Base-by-base conservation (phyloP, 139 green algal species). In the Asterochloris erici region DNA sequence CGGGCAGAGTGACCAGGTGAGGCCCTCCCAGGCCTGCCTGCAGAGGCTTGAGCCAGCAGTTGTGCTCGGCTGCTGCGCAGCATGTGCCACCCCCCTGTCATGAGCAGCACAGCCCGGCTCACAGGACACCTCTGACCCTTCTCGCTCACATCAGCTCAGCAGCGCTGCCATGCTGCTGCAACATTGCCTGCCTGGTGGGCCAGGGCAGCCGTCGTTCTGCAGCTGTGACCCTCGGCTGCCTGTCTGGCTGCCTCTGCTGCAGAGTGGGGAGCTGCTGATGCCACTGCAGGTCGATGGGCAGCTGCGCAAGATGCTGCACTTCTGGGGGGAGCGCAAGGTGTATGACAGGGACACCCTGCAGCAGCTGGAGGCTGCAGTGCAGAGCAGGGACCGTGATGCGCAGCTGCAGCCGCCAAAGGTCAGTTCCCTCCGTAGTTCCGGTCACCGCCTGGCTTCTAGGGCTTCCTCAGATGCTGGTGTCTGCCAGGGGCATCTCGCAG, bases 311-410 rank as follows among this genome's bases (percentile, higher is more conserved):
- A 83, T 86, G 12, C 19, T 86, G 1, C 26, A 63, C 29, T 83
- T 83, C 28, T 86, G 83, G 83, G 47, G 28, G 1, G 70, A 81
- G 17, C 73, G 79, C 17, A 78, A 78, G 54, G 77, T 86, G 83
- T 83, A 78, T 63, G 78, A 82, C 63, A 71, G 26, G 47, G 77
- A 77, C 61, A 64, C 82, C 14, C 66, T 84, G 81, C 76, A 80
- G 61, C 76, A 80, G 76, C 76, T 80, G 12, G 76, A 80, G 60
- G 76, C 76, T 12, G 76, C 76, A 17, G 60, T 80, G 47, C 13
- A 70, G 23, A 70, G 60, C 54, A 62, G 76, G 24, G 76, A 80
- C 60, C 76, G 60, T n/a, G 68, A 80, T 80, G 76, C 76, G 24
- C 47, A 60, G 76, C 76, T 80, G 60, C 76, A 70, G 69, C 26